These are phyloP conservation scores for Colletotrichum lini DNA, from an alignment of 2,329 filamentous ascomycete species.

Conservation along the genomic window DNA sequence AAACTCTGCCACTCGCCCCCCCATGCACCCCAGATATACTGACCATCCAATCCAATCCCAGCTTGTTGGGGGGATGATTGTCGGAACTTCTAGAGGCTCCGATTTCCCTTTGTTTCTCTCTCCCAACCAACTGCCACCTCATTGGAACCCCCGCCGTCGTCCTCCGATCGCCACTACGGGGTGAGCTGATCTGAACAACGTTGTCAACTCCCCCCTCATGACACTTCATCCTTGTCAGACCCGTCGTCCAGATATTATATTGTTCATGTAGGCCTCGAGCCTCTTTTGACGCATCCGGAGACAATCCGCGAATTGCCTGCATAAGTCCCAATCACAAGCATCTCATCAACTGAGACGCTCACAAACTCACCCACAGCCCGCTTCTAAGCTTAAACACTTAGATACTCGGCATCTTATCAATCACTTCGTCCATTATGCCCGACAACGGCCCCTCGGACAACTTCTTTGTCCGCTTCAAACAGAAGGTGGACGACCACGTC, in stretches of 20 bases:
- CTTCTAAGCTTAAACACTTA: conserved; percentile 8
- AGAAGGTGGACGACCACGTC: conserved; percentile 57
- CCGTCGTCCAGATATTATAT: not conserved
- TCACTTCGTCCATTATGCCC: conserved; percentile 29
- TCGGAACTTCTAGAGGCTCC: conserved; percentile 37
- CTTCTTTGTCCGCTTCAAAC: conserved; percentile 58
- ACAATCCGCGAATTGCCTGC: conserved; percentile 34
- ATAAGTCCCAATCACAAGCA: not conserved
- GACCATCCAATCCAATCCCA: conserved; percentile 17
- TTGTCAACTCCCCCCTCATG: conserved; percentile 19
- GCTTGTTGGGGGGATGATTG: conserved; percentile 8
- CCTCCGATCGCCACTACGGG: conserved; percentile 28
- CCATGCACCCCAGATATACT: not conserved
- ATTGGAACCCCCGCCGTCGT: conserved; percentile 10
- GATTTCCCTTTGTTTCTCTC: conserved; percentile 7
- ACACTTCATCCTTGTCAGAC: not conserved
- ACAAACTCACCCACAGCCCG: not conserved
- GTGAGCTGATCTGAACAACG: conserved; percentile 30
- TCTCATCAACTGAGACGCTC: conserved; percentile 37
- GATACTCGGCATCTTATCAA: not conserved
- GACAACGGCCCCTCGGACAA: conserved; percentile 46
- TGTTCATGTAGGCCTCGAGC: conserved; percentile 34
- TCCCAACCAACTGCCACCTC: conserved; percentile 8
- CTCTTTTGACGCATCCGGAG: conserved; percentile 27
- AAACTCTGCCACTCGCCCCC: not conserved